phyloP scores from a whole-genome alignment of 148 eudicot species.

The Cornus florida region DNA sequence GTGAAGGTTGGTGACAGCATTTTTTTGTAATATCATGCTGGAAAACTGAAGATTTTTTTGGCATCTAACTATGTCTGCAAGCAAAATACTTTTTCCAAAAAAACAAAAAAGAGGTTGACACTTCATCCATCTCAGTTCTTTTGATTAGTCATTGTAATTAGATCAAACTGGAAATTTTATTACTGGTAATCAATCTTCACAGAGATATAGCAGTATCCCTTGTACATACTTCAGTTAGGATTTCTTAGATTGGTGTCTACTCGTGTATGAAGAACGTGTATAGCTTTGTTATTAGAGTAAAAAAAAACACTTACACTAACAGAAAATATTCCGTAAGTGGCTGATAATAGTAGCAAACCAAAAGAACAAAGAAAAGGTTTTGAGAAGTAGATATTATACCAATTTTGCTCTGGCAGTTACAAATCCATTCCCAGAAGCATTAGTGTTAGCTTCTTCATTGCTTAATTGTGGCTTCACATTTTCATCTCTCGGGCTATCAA shows the following conservation, averaged over 20 bases:
- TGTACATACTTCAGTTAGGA: neutral
- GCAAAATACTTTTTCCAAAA: neutral
- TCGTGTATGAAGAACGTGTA: neutral
- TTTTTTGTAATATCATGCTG: neutral
- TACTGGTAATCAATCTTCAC: neutral
- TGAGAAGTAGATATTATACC: slow-evolving; percentile 40
- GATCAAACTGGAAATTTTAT: neutral
- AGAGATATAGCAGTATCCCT: neutral
- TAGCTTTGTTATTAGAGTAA: neutral
- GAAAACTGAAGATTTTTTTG: neutral
- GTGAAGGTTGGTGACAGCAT: neutral
- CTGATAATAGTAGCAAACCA: neutral
- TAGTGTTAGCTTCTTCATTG: slow-evolving; percentile 55
- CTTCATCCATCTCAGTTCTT: neutral
- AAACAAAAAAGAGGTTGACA: neutral
- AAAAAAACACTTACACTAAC: neutral
- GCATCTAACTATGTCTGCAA: neutral
- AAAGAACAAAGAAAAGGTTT: neutral
- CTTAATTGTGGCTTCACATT: slow-evolving; percentile 55
- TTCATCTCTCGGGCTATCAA: slow-evolving; percentile 60
- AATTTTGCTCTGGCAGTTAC: slow-evolving; percentile 90
- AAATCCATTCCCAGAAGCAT: slow-evolving; percentile 66
- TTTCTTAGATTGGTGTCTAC: neutral
- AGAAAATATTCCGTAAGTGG: neutral
- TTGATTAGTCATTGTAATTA: neutral